Evolutionary conservation across 768 basidiomycete genomes (phyloP), one percentile per base, ranked within the genome.

Genomic region (Auricularia sp.): DNA sequence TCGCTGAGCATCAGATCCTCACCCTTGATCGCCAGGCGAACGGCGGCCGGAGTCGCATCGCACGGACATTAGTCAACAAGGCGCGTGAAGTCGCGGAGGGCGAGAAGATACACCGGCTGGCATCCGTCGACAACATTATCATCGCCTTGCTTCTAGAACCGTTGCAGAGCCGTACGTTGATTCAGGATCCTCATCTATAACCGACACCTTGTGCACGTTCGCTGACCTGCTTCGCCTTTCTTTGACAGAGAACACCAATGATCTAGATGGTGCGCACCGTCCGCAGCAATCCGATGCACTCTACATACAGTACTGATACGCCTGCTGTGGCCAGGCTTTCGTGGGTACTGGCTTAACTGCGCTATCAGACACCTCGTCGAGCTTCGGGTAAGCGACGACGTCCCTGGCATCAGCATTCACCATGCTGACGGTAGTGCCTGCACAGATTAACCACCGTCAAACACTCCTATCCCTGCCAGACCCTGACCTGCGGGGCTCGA

Each of bases 1-100:
- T 96, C 73, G 93, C 92, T 3, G 94, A 97, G 70, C 91, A 96
- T 71, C 87, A 89, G 0, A 75, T 93, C 66, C 84, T 97, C 59
- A 81, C 87, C 23, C 84, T 85, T 39, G 94, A 96, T 76, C 82
- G 93, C 53, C 78, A 82, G 61, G 77, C 33, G 60, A 64, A 36
- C 65, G 66, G 21, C 16, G 84, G 85, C 5, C 87, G 91, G 71
- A 93, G 93, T 74, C 73, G 84, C 43, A 77, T 98, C 6, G 89
- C 91, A 3, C 89, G 86, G 74, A 77, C 87, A 1, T 76, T 96
- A 39, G 85, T 93, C 61, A 82, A 88, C 71, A 84, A 93, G 60
- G 87, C 91, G 61, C 83, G 91, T 66, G 90, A 93, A 74, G 82
- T 95, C 47, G 88, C 91, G 64, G 94, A 97, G 78, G 83, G 85